Base-by-base conservation (phyloP, 495 filamentous ascomycete genomes). In the Hyaloscypha variabilis region DNA sequence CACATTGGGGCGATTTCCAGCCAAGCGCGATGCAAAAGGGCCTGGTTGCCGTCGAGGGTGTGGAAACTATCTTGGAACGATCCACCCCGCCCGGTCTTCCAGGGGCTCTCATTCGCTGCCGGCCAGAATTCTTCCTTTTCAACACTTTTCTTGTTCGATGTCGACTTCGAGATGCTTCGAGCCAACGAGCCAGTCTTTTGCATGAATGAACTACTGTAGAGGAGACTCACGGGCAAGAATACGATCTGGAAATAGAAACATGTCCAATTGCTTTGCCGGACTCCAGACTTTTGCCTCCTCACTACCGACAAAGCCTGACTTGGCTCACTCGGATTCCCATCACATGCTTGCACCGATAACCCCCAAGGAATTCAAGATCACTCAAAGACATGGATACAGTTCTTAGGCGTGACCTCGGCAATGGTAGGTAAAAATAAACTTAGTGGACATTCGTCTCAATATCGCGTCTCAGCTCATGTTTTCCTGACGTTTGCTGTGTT, bases 381-480 rank as follows among this genome's bases (percentile, higher is more conserved):
- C 14, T 21, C 30, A 8, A 17, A 46, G 39, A 19, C 17, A 46
- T 46, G 6, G n/a, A 19, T 19, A 19, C 39, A 11, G 39, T 17
- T 17, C 39, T 46, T 3, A 46, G 60, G 60, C 51, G 31, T 63
- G 34, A 36, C 36, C 51, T 63, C 60, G 42, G 36, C 59, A 62
- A 36, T 17, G 17, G 39, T 46, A 46, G 52, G 52, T 25, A 64
- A 58, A 58, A 29, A 19, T 58, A 34, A 8, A 2, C 36, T 25
- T 30, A 57, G 13, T 28, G 29, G 24, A 1, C 25, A 39, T 42
- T 60, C 49, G 64, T 66, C 64, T 66, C 64, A 66, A 62, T 29
- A 42, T 57, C 46, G 42, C 34, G 64, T 66, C 53, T 66, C 58
- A 66, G 56, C n/a, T 21, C 28, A 28, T 58, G 17, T 19, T 23